Evolutionary conservation across 176 grass and related monocot genomes (phyloP).

Genomic region (Canna indica): DNA sequence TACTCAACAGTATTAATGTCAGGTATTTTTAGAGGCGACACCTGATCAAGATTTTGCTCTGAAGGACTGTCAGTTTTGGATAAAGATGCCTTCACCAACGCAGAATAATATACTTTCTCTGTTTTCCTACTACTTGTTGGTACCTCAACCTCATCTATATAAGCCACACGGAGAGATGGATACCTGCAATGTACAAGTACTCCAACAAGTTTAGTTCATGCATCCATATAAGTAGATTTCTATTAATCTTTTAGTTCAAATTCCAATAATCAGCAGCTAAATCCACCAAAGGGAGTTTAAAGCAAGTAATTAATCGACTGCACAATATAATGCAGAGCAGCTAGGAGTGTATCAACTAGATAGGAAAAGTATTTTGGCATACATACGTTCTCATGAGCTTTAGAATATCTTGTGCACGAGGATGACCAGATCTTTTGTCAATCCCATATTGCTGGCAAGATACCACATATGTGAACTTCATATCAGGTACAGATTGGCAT

Average conservation of each 20-base stretch:
- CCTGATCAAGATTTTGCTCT: conserved; percentile 82
- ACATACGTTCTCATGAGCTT: conserved; percentile 83
- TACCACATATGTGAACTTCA: conserved; percentile 95
- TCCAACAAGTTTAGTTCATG: conserved; percentile 10
- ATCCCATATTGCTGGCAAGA: conserved; percentile 97
- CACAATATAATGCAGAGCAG: no score
- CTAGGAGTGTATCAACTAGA: not conserved
- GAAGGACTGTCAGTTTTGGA: conserved; percentile 51
- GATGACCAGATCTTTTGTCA: conserved; percentile 74
- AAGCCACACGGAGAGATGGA: conserved; percentile 89
- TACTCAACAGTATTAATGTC: not conserved
- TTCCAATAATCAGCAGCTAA: not conserved
- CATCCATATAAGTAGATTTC: not conserved
- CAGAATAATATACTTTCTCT: conserved; percentile 80
- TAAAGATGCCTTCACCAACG: conserved; percentile 77
- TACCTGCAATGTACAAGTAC: conserved; percentile 39
- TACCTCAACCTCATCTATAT: conserved; percentile 79
- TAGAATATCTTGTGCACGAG: conserved; percentile 71
- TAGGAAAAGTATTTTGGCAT: no score
- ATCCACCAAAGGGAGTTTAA: no score
- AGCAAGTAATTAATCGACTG: no score
- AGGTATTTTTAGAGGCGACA: conserved; percentile 22
- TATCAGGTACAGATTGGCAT: conserved; percentile 78
- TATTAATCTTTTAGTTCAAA: not conserved
- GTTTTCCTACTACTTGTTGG: conserved; percentile 56